Base-by-base conservation (phyloP, 257 asterid species). In the Lithospermum erythrorhizon region DNA sequence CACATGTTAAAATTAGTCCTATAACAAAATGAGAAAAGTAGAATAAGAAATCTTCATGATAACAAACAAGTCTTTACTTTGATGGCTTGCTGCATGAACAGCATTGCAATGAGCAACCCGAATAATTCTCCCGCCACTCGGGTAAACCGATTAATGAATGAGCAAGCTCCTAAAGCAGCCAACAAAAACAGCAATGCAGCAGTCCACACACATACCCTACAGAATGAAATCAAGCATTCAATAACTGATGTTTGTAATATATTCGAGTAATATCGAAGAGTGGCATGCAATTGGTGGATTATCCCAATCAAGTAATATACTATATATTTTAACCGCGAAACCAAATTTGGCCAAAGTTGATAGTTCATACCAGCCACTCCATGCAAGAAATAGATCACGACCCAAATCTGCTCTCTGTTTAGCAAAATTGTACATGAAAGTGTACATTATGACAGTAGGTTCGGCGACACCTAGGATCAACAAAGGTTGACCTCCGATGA, bases 141-240 rank as follows among this genome's bases (percentile, higher is more conserved):
- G 59, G 98, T 90, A 48, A 90, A 90, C 78, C 98, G 71, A 58
- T 90, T 90, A 75, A 90, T 90, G 57, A 90, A 85, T 52, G 98
- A 90, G 83, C 98, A 90, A 71, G 95, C 95, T 62, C 98, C 98
- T 59, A 82, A 64, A 51, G 82, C 69, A 59, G 98, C 94, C 72
- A 90, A 56, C 70, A 90, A 53, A 81, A 87, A 81, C 61, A 90
- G 75, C 77, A 90, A 61, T 54, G 82, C 78, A 21, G 96, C 93
- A 19, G 98, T 90, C 98, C 98, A 90, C 41, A 90, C 94, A 53
- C 98, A 90, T 17, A 90, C 96, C 97, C 97, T 90, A 84, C 59
- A 30, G 21, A 49, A 24, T 16, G 59, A 59, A 20, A 9, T 19
- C 4, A 48, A 54, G 21, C 13, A 24, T 5, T 19, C n/a, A 14